These are phyloP conservation scores for Pseudopyrenochaeta lycopersici DNA, from an alignment of 2,329 filamentous ascomycete genomes.

Conservation along the genomic window DNA sequence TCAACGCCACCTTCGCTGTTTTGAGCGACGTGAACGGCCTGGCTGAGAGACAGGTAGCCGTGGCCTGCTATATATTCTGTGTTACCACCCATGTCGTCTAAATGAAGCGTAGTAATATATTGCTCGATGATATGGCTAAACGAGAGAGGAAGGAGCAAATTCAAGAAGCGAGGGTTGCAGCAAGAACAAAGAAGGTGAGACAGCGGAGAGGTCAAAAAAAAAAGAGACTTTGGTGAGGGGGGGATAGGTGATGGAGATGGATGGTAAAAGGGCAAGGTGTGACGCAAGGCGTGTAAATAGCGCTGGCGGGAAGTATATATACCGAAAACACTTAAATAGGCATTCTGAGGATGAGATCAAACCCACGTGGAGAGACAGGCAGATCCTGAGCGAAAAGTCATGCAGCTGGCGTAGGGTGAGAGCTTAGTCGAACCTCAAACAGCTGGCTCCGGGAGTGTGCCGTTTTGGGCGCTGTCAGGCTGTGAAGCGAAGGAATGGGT, in stretches of 20 bases:
- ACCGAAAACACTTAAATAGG: slow-evolving; percentile 38
- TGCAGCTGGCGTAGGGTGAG: slow-evolving; percentile 46
- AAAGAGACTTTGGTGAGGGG: too few species aligned
- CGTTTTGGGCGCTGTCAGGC: slow-evolving; percentile 51
- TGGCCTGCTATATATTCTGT: slow-evolving; percentile 49
- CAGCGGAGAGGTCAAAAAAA: too few species aligned
- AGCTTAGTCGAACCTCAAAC: slow-evolving; percentile 50
- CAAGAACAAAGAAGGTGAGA: slow-evolving; percentile 20
- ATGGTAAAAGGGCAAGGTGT: slow-evolving; percentile 18
- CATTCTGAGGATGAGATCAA: slow-evolving; percentile 38
- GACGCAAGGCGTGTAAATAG: slow-evolving; percentile 23
- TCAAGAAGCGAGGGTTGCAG: slow-evolving; percentile 13
- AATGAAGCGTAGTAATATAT: slow-evolving; percentile 38
- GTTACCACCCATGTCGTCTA: slow-evolving; percentile 53
- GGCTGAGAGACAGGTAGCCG: slow-evolving; percentile 63
- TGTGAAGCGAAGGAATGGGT: slow-evolving; percentile 48
- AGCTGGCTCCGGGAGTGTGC: slow-evolving; percentile 49
- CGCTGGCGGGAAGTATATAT: slow-evolving; percentile 39
- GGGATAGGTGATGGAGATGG: too few species aligned
- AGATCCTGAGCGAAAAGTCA: slow-evolving; percentile 44
- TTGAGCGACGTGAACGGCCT: slow-evolving; percentile 78
- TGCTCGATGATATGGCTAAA: slow-evolving; percentile 33
- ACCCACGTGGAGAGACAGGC: slow-evolving; percentile 48
- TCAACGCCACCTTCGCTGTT: slow-evolving; percentile 76
- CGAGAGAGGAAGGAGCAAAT: slow-evolving; percentile 33